A percentile compares a stretch with the other conserved stretches of the same genome.
phyloP scores from a whole-genome alignment of 1,284 basidiomycete genomes.

The Pseudozyma thailandica region DNA sequence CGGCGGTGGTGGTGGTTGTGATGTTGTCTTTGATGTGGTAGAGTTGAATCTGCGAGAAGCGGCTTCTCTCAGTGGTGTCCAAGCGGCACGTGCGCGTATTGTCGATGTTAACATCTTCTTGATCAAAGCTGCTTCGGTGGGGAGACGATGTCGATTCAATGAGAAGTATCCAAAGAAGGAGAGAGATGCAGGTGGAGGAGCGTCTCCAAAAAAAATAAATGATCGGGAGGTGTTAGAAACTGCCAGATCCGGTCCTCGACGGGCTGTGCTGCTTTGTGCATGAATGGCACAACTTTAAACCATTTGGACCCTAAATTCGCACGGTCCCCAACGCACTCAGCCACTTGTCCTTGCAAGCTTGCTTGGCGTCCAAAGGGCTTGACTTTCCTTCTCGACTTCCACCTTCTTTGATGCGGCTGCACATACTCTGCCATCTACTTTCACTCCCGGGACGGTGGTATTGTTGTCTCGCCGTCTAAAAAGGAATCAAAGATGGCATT shows the following conservation, averaged over 20 bases:
- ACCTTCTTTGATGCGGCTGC: too few species aligned
- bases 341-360: too few species aligned
- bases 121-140: background rate
- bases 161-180: too few species aligned
- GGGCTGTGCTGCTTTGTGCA: conserved; percentile 1
- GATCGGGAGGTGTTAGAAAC: conserved; percentile 6
- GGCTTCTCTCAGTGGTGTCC: background rate
- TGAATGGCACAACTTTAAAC: conserved; percentile 2
- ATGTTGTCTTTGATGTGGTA: conserved; percentile 3
- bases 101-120: conserved; percentile 13
- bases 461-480: background rate
- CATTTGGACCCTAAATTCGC: conserved; percentile 8
- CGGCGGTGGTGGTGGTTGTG: conserved; percentile 1
- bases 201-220: background rate
- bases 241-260: too few species aligned
- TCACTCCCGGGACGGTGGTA: too few species aligned
- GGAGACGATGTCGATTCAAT: too few species aligned
- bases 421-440: too few species aligned
- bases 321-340: background rate
- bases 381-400: too few species aligned
- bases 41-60: conserved; percentile 3
- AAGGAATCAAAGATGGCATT: conserved; percentile 38
- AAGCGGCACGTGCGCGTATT: background rate
- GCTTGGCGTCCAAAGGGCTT: too few species aligned
- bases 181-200: background rate